These are phyloP conservation scores for Daldinia sp. DNA, from an alignment of 2,329 filamentous ascomycete species.

Conservation along the genomic window DNA sequence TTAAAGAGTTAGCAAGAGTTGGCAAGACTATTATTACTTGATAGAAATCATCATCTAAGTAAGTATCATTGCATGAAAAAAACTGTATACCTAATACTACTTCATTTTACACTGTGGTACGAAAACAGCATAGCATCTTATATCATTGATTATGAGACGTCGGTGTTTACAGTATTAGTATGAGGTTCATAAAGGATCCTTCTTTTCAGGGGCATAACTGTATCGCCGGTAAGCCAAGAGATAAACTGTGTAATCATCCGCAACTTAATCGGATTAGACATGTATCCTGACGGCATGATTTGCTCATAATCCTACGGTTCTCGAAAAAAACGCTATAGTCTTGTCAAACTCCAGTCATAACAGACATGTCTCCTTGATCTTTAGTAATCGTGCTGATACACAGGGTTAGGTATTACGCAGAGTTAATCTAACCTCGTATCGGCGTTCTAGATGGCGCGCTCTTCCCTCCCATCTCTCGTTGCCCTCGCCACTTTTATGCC, in stretches of 20 bases:
- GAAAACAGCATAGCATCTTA: neutral
- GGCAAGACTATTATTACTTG: too few relatives aligned
- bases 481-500: slow-evolving; percentile 33
- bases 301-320: slow-evolving; percentile 16
- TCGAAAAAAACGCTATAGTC: neutral
- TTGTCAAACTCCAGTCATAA: slow-evolving; percentile 6
- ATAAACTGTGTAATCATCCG: slow-evolving; percentile 26
- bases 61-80: slow-evolving; percentile 1
- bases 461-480: slow-evolving; percentile 7
- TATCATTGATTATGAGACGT: neutral
- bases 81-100: neutral
- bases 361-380: neutral
- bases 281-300: slow-evolving; percentile 18
- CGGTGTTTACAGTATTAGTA: neutral
- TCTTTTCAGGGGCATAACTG: slow-evolving; percentile 1
- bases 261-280: slow-evolving; percentile 30
- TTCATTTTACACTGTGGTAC: slow-evolving; percentile 16
- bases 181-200: neutral
- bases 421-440: slow-evolving; percentile 32
- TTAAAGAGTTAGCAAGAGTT: neutral
- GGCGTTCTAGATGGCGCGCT: slow-evolving; percentile 21
- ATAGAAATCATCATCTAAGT: neutral
- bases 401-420: slow-evolving; percentile 17
- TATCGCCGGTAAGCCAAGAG: slow-evolving; percentile 5
- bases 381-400: slow-evolving; percentile 9